phyloP scores from a whole-genome alignment of 73 alveolate species.

The Paramecium caudatum region DNA sequence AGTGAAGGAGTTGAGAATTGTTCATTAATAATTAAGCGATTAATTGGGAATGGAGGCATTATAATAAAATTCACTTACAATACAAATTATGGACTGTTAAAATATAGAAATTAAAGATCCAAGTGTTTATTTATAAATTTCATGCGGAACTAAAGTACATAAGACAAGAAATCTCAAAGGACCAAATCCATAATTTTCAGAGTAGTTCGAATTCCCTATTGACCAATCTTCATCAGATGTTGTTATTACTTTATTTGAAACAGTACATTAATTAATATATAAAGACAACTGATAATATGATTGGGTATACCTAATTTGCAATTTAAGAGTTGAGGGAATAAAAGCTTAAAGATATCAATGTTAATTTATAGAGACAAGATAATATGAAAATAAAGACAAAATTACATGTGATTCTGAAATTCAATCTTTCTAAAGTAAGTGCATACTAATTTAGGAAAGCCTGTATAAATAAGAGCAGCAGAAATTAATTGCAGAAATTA shows the following conservation, averaged over 20 bases:
- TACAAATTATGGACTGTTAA: conserved; percentile 49
- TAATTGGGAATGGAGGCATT: not conserved
- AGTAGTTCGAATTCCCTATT: conserved; percentile 28
- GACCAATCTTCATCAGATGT: not conserved
- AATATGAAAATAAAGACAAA: conserved; percentile 51
- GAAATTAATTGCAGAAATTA: conserved; percentile 12
- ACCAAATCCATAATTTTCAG: not conserved
- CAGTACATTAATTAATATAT: not conserved
- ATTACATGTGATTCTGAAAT: conserved; percentile 24
- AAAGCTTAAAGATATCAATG: conserved; percentile 20
- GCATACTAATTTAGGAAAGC: conserved; percentile 18
- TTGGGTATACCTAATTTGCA: conserved; percentile 41
- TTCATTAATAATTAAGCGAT: conserved; percentile 46
- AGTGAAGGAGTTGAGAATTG: conserved; percentile 1
- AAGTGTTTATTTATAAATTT: not conserved
- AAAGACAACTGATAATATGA: conserved; percentile 20
- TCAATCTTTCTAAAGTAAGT: conserved; percentile 39
- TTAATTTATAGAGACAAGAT: not conserved
- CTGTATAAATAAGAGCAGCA: conserved; percentile 20
- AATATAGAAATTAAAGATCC: conserved; percentile 31
- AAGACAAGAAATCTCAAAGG: conserved; percentile 21
- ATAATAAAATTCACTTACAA: not conserved
- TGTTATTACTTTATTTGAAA: conserved; percentile 10
- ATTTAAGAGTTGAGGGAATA: conserved; percentile 12
- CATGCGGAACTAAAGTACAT: conserved; percentile 3